Percentiles rank a stretch among this genome's conserved stretches.
Conservation (phyloP, 768 basidiomycete genomes). For the Tubosaeta brunneosetosa region DNA sequence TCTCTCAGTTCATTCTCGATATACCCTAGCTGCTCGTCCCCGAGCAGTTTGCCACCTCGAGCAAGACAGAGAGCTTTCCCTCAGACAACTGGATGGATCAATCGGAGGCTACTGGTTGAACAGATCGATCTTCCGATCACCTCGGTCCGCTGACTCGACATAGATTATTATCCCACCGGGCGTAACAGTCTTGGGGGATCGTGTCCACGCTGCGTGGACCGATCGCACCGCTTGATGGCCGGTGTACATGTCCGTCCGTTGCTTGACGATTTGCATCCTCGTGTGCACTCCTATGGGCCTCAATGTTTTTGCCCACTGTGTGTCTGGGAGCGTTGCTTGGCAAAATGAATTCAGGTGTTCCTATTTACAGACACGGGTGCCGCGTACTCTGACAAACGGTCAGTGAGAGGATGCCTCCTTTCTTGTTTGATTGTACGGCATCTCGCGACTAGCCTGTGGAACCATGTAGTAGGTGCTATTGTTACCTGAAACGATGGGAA, state of each 20-base stretch:
- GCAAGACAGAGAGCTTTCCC: constrained; percentile 64
- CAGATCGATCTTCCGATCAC: constrained; percentile 42
- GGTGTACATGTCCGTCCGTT: constrained; percentile 56
- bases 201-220: constrained; percentile 57
- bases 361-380: constrained; percentile 48
- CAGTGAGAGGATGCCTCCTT: no score
- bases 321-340: constrained; percentile 15
- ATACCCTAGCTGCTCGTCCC: neutral
- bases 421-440: neutral
- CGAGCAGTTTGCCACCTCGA: constrained; percentile 58
- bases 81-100: constrained; percentile 73
- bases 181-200: constrained; percentile 58
- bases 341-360: no score
- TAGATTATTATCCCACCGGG: constrained; percentile 59
- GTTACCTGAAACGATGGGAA: constrained; percentile 39
- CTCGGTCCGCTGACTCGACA: constrained; percentile 7
- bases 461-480: constrained; percentile 55
- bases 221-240: constrained; percentile 60
- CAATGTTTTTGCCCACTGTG: constrained; percentile 76
- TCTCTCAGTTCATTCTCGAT: constrained; percentile 40
- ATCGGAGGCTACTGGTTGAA: constrained; percentile 58
- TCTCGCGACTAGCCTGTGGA: constrained; percentile 55
- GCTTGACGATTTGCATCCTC: constrained; percentile 53
- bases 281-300: constrained; percentile 55
- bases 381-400: constrained; percentile 63